Percentiles rank a stretch among this genome's conserved stretches.
Conservation (phyloP, 225 moss, liverwort and hornwort species). For the Marchantia polymorpha region DNA sequence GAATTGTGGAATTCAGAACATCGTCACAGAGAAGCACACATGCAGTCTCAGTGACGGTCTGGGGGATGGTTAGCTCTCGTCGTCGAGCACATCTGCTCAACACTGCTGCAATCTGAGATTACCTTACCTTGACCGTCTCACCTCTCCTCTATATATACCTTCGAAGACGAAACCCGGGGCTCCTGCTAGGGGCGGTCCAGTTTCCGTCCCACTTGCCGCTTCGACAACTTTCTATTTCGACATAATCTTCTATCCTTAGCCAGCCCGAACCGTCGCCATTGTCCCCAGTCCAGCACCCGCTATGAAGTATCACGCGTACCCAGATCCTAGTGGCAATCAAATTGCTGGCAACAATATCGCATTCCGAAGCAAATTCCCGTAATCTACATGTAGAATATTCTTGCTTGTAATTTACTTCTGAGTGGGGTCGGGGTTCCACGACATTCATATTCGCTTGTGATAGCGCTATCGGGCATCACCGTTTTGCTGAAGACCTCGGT, state of each 20-base stretch:
- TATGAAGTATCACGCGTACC: too few species aligned
- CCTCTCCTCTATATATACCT: background rate
- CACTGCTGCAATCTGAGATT: background rate
- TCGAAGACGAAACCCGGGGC: background rate
- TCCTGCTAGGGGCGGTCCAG: background rate
- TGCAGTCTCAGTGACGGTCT: background rate
- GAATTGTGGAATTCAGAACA: background rate
- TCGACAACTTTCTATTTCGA: background rate
- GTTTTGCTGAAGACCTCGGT: background rate
- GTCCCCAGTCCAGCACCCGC: background rate
- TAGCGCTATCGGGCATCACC: background rate
- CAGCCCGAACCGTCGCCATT: background rate
- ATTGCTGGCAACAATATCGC: background rate
- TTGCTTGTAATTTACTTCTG: background rate
- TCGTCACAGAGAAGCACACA: background rate
- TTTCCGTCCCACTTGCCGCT: background rate
- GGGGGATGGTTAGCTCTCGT: background rate
- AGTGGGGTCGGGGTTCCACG: background rate
- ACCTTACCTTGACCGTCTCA: too few species aligned
- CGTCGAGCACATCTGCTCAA: background rate
- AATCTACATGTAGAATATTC: slow-evolving; percentile 6
- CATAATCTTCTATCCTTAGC: background rate
- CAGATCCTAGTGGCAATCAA: background rate
- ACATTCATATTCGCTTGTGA: background rate
- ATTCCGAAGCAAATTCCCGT: background rate